Percentiles rank a stretch among this genome's conserved stretches.
Conservation (phyloP, 139 green algal species). For the Raphidocelis subcapitata region DNA sequence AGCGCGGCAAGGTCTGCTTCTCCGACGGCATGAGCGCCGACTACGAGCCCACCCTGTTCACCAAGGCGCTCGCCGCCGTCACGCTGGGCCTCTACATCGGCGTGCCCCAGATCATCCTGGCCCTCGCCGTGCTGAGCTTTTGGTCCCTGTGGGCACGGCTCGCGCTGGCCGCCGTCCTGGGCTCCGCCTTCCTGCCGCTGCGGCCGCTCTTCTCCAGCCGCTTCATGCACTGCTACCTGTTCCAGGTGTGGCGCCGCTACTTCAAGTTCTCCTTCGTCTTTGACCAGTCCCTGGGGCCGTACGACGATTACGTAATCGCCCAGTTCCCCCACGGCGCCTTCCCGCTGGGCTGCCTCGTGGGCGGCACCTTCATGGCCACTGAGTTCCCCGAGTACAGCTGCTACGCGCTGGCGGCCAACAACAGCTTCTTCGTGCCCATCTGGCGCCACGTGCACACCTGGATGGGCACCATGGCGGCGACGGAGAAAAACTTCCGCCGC, state of each 20-base stretch:
- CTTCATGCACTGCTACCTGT: conserved; percentile 9
- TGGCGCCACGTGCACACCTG: conserved; percentile 34
- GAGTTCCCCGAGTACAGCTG: conserved; percentile 13
- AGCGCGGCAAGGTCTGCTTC: conserved; percentile 2
- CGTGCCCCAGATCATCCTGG: conserved; percentile 17
- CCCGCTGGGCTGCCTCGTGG: conserved; percentile 21
- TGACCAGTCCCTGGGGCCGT: conserved; percentile 14
- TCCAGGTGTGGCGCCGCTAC: conserved; percentile 30
- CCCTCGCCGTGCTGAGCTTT: neutral
- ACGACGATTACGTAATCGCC: conserved; percentile 10
- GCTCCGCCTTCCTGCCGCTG: conserved; percentile 7
- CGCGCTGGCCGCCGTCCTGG: neutral
- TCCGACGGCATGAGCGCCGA: conserved; percentile 19
- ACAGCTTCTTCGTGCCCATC: conserved; percentile 20
- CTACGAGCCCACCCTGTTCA: conserved; percentile 16
- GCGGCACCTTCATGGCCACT: conserved; percentile 27
- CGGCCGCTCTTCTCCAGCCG: neutral
- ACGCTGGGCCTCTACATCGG: conserved; percentile 24
- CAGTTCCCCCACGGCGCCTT: conserved; percentile 35
- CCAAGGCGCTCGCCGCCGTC: neutral
- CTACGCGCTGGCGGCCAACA: conserved; percentile 9
- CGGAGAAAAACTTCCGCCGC: conserved; percentile 26
- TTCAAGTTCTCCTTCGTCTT: conserved; percentile 35
- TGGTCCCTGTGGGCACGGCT: neutral
- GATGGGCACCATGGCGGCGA: conserved; percentile 26